Evolutionary conservation across 1,284 basidiomycete species (phyloP).

Genomic region (Schizophyllum commune): DNA sequence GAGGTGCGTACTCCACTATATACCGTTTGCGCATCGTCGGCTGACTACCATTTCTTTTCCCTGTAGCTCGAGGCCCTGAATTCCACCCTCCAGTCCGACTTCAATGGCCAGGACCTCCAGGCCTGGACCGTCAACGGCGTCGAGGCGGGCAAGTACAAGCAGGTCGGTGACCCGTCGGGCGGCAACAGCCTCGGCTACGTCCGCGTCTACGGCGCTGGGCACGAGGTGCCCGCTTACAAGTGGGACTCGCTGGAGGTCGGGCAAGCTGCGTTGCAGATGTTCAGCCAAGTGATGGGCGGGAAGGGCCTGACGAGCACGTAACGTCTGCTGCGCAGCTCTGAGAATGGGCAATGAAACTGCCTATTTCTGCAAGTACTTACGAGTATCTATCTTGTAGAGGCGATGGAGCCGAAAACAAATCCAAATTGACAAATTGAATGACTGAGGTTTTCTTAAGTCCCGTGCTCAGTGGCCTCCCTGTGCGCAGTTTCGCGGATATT

Average conservation of each 20-base stretch:
- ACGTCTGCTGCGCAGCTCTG: too few relatives aligned
- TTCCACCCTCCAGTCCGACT: constrained; percentile 30
- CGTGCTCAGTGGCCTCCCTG: too few relatives aligned
- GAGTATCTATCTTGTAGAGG: too few relatives aligned
- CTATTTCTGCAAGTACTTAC: too few relatives aligned
- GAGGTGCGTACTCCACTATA: constrained; percentile 34
- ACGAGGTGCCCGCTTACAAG: constrained; percentile 45
- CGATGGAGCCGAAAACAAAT: too few relatives aligned
- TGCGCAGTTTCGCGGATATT: too few relatives aligned
- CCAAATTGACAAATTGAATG: too few relatives aligned
- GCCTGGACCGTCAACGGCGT: constrained; percentile 28
- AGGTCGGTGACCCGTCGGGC: not conserved
- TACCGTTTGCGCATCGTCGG: constrained; percentile 5
- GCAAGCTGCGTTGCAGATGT: constrained; percentile 31
- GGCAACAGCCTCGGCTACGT: constrained; percentile 26
- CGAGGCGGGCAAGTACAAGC: constrained; percentile 9
- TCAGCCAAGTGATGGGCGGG: constrained; percentile 27
- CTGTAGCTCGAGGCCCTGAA: constrained; percentile 35
- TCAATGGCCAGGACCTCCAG: constrained; percentile 32
- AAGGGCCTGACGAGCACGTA: not conserved
- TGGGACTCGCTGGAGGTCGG: constrained; percentile 13
- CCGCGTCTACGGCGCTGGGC: constrained; percentile 45
- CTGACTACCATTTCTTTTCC: not conserved
- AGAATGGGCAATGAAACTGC: too few relatives aligned
- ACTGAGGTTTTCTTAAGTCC: too few relatives aligned